Evolutionary conservation across 2,329 filamentous ascomycete species (phyloP).

Genomic region (Zymoseptoria pseudotritici): DNA sequence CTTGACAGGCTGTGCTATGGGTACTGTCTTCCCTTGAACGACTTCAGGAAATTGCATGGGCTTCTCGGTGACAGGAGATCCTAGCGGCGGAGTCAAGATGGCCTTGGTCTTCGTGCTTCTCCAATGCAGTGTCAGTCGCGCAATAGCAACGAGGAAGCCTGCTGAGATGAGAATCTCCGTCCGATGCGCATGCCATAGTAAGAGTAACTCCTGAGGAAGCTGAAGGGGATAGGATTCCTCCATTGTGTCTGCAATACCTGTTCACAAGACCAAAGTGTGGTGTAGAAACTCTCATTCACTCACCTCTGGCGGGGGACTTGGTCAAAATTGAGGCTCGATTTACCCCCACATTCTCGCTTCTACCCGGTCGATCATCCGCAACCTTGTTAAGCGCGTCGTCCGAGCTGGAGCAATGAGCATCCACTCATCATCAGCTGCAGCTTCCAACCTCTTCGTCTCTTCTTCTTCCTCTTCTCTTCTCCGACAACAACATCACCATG

Average conservation of each 20-base stretch:
- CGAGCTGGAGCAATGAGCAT: no score
- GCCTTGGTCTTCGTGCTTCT: constrained; percentile 16
- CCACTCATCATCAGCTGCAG: neutral
- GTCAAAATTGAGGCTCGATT: neutral
- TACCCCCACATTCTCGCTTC: neutral
- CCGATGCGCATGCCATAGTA: constrained; percentile 27
- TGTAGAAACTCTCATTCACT: neutral
- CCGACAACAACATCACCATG: neutral
- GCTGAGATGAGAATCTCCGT: constrained; percentile 24
- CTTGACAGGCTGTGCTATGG: constrained; percentile 2
- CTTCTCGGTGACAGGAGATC: constrained; percentile 18
- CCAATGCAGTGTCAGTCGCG: constrained; percentile 23
- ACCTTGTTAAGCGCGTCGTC: neutral
- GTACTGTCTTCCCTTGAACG: neutral
- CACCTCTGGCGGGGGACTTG: neutral
- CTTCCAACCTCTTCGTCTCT: neutral
- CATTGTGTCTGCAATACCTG: neutral
- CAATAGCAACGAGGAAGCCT: constrained; percentile 22
- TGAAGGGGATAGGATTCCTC: constrained; percentile 7
- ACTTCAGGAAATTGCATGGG: neutral
- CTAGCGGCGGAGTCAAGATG: constrained; percentile 18
- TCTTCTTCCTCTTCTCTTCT: neutral
- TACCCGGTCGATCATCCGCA: neutral
- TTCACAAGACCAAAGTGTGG: neutral
- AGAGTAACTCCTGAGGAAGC: constrained; percentile 24